These are phyloP conservation scores for Ambrosia trifida DNA, from an alignment of 129 eudicot genomes.

Conservation along the genomic window DNA sequence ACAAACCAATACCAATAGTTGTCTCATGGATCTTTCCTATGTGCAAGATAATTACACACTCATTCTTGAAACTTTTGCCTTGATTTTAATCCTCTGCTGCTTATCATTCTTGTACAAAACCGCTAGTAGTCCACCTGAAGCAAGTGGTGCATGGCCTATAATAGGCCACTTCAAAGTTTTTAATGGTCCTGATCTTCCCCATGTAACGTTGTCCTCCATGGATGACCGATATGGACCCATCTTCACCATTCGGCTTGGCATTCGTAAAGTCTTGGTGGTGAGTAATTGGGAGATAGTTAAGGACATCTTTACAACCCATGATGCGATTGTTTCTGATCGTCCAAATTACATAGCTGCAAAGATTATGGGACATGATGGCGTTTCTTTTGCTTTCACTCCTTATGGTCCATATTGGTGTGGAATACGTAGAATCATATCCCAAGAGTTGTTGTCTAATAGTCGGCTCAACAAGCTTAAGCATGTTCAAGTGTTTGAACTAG, in stretches of 20 bases:
- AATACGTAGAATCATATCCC: constrained; percentile 17
- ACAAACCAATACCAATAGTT: too few species aligned
- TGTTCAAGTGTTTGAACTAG: constrained; percentile 11
- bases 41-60: too few species aligned
- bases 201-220: constrained; percentile 26
- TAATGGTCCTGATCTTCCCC: constrained; percentile 8
- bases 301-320: constrained; percentile 29
- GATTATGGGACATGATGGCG: constrained; percentile 25
- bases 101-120: too few species aligned
- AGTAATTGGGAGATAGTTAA: constrained; percentile 29
- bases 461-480: constrained; percentile 16
- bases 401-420: constrained; percentile 39
- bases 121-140: constrained; percentile 7
- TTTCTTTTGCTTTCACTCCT: constrained; percentile 11
- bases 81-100: too few species aligned
- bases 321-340: constrained; percentile 20
- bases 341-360: constrained; percentile 16
- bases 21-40: too few species aligned
- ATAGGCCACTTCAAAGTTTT: constrained; percentile 44
- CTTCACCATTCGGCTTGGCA: constrained; percentile 22
- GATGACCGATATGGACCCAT: constrained; percentile 35
- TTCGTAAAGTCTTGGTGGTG: constrained; percentile 22
- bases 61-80: too few species aligned
- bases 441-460: constrained; percentile 24
- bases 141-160: constrained; percentile 57